Conservation (phyloP, 225 moss, liverwort and hornwort genomes). For the Sphagnum contortum region DNA sequence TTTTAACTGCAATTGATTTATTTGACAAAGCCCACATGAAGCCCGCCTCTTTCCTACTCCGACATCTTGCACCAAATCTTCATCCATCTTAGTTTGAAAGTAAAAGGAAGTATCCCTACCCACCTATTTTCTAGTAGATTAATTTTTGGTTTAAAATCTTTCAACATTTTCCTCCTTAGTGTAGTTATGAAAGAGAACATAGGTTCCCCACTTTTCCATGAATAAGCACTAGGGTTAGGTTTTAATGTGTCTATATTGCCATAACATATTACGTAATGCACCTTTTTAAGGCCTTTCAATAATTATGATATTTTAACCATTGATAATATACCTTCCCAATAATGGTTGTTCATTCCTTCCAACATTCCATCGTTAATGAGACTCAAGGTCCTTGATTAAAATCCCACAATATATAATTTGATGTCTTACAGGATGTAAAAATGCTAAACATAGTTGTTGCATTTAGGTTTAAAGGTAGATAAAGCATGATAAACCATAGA, state of each 20-base stretch:
- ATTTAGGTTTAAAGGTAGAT: too few relatives aligned
- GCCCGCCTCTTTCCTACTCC: not conserved
- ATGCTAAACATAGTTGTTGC: too few relatives aligned
- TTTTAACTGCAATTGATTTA: not conserved
- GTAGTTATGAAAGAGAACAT: not conserved
- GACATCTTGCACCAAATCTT: not conserved
- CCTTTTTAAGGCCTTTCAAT: not conserved
- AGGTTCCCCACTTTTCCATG: not conserved
- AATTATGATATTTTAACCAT: not conserved
- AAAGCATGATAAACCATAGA: too few relatives aligned
- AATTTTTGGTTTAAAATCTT: not conserved
- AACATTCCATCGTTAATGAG: too few relatives aligned
- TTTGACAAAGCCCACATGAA: not conserved
- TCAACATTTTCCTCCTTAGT: not conserved
- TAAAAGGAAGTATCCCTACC: not conserved
- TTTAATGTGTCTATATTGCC: not conserved
- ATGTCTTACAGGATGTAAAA: not conserved
- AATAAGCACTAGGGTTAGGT: not conserved
- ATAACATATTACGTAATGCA: not conserved
- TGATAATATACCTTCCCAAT: not conserved
- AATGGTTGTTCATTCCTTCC: not conserved
- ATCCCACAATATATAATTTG: not conserved
- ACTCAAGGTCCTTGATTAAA: not conserved
- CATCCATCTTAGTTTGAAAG: not conserved
- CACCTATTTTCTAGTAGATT: not conserved